phyloP scores from a whole-genome alignment of 495 filamentous ascomycete genomes.

The Polyplosphaeria fusca region DNA sequence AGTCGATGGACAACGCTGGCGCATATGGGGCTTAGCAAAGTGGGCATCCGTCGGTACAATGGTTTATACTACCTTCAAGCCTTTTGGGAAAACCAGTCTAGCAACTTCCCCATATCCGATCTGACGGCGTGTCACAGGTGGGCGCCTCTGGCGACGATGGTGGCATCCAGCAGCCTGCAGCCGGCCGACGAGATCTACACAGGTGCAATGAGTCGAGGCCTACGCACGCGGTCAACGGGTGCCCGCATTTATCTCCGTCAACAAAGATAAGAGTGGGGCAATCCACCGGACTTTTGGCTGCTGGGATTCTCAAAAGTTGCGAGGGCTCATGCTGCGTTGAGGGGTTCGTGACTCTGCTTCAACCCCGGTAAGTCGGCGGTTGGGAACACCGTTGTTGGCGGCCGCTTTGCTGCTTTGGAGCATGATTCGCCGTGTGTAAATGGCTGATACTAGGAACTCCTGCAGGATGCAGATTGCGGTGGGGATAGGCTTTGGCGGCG shows the following conservation, averaged over 20 bases:
- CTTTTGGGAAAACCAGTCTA: no score
- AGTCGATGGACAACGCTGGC: no score
- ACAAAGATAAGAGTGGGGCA: background rate
- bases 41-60: no score
- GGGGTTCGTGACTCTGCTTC: background rate
- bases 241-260: slow-evolving; percentile 14
- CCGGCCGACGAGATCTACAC: no score
- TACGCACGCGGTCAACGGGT: slow-evolving; percentile 7
- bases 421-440: background rate
- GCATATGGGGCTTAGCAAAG: no score
- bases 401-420: background rate
- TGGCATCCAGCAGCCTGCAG: no score
- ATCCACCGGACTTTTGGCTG: slow-evolving; percentile 3
- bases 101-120: no score
- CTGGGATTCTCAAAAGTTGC: background rate
- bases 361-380: slow-evolving; percentile 12
- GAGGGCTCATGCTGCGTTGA: background rate
- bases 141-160: no score
- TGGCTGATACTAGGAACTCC: slow-evolving; percentile 10
- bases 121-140: no score
- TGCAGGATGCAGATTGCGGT: slow-evolving; percentile 14
- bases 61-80: no score
- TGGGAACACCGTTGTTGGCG: slow-evolving; percentile 4
- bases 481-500: background rate
- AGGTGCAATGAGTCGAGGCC: no score